Base-by-base conservation (phyloP, 2,329 filamentous ascomycete species). In the Paraconiothyrium sp. region DNA sequence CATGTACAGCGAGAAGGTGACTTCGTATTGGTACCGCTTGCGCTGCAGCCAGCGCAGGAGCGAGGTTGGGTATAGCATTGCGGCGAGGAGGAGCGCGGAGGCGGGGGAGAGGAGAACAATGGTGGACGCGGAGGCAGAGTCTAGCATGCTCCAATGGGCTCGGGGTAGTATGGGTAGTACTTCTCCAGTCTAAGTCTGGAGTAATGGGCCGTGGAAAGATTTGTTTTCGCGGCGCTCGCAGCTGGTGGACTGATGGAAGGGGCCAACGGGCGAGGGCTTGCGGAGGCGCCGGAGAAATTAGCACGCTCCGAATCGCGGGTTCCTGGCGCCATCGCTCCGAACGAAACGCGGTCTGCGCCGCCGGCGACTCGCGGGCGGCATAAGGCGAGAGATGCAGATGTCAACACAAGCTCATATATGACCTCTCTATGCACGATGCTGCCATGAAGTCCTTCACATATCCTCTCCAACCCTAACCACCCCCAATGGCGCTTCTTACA, bases 1-100 rank as follows among this genome's bases (percentile, higher is more conserved):
- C 92, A 99, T 98, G 85, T 99, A 98, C 30, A 98, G 87, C 63
- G 92, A 91, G 81, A 96, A 95, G 13, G 94, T 97, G 78, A 98
- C 94, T 83, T 99, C 95, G 78, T 98, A 93, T 84, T 98, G 95
- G 84, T 98, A 97, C 78, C 94, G 90, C 86, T 99, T 99, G 80
- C 94, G 88, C 80, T 93, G 90, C 69, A 98, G 85, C 93, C 94
- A 97, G 79, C 90, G 89, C 67, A 92, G 87, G 72, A 96, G 77
- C 35, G 81, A 80, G 30, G 84, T 82, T 11, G 86, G 80, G 63
- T 82, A 82, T 43, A 83, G 74, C 73, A 83, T 81, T 44, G 78
- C 68, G 73, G 78, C 77, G 70, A 82, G 64, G 72, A 81, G 70
- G 62, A 83, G 76, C 59, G 79, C 74, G 59, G 77, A 72, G 59